Evolutionary conservation across 1,139 yeast species (phyloP), one percentile per base, ranked within the genome.

Genomic region (Zhuliangozyma blackwelliae): DNA sequence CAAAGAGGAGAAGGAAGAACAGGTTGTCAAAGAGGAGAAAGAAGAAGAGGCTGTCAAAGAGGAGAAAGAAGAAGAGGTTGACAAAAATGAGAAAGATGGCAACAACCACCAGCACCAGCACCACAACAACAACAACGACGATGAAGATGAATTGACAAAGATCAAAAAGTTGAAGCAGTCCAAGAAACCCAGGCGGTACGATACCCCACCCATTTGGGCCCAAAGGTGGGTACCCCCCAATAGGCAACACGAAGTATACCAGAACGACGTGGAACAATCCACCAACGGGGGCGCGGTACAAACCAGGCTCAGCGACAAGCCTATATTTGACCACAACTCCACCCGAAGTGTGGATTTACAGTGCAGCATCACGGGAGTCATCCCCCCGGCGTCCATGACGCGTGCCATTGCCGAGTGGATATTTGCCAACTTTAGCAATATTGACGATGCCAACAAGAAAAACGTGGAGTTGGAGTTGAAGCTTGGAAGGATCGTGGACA

Each of bases 331-430:
- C 47, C 49, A 55, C 19, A 52, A 59, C 9, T 43, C 59, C 31
- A 65, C 72, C 12, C 54, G 61, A 13, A 63, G 71, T 40, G 46
- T 65, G 51, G 76, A 70, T 50, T 56, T 70, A 32, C 75, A 70
- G 49, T 77, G 82, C 39, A 79, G 85, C 23, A 72, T 87, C 19
- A 76, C 88, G 1, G 88, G 88, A 9, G 68, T 80, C 2, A 76
- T 82, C 22, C 97, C 97, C 1, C 83, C 86, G 35, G 88, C 87
- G 48, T 92, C 88, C 48, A 68, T 87, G 36, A 84, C 92, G 4
- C 75, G 92, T 50, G 78, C 87, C 29, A 79, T 89, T 6, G 86
- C 95, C 11, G 88, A 84, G 49, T 89, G 97, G 97, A 72, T 89
- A 5, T 89, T 83, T 66, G 90, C 95, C 23, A 83, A 85, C 45